A percentile compares a stretch with the other conserved stretches of the same genome.
These are phyloP conservation scores for Lactarius pseudohatsudake DNA, from an alignment of 768 basidiomycete species.

Conservation along the genomic window DNA sequence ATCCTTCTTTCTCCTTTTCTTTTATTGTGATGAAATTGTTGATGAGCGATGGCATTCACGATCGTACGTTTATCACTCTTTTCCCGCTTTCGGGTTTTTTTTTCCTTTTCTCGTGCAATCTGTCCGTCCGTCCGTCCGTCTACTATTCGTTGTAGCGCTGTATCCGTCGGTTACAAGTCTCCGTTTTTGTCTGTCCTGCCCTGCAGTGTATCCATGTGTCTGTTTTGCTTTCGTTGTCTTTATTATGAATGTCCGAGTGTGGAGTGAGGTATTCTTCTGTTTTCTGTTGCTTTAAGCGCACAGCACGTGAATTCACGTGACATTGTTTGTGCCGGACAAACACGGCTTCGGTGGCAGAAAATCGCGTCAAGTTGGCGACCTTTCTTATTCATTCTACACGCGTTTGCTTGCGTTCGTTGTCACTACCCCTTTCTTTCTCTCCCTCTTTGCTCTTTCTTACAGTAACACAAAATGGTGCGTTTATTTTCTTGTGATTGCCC, in stretches of 20 bases:
- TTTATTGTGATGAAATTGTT: background rate
- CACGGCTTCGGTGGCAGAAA: background rate
- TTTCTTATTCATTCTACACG: background rate
- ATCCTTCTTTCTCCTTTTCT: background rate
- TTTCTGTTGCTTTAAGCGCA: background rate
- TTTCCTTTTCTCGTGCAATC: background rate
- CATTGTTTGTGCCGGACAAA: constrained; percentile 12
- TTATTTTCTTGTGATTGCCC: background rate
- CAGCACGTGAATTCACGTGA: constrained; percentile 7
- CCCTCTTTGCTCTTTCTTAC: background rate
- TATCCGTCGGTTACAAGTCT: background rate
- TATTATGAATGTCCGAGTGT: background rate
- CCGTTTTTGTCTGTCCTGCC: background rate
- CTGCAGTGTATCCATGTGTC: background rate
- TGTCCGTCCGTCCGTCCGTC: background rate
- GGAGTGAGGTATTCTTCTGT: too few species aligned
- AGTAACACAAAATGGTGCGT: background rate
- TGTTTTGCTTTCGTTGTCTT: background rate
- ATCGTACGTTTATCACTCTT: background rate
- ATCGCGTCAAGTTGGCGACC: background rate
- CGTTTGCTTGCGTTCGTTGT: background rate
- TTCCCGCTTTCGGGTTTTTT: background rate
- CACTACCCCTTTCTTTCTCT: too few species aligned
- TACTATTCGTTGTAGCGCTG: background rate
- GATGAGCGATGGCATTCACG: background rate